Evolutionary conservation across 78 protist species (phyloP).

Genomic region (Protostelium mycophagum): DNA sequence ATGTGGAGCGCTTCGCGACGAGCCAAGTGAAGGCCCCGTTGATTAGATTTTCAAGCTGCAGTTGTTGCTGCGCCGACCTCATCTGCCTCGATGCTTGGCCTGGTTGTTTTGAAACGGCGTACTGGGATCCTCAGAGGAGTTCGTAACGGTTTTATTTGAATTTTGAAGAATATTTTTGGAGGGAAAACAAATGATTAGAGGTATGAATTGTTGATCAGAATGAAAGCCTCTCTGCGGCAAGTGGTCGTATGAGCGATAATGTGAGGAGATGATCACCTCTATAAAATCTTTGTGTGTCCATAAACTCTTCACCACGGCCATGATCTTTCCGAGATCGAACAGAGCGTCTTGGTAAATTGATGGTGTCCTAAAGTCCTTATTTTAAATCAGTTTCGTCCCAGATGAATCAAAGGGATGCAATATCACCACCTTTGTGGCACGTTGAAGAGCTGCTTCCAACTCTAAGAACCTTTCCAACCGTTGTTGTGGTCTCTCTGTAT

Average conservation of each 20-base stretch:
- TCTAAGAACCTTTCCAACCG: not conserved
- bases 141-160: no score
- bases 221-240: no score
- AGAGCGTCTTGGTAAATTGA: not conserved
- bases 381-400: no score
- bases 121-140: no score
- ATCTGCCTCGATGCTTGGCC: not conserved
- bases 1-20: not conserved
- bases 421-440: not conserved
- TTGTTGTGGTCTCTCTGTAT: not conserved
- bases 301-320: not conserved
- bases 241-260: not conserved
- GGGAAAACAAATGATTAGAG: no score
- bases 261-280: not conserved
- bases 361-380: not conserved
- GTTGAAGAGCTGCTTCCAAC: not conserved
- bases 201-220: no score
- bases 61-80: not conserved
- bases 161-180: no score
- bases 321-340: not conserved
- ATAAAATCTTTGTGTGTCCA: not conserved
- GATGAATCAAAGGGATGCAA: not conserved
- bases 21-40: not conserved
- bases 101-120: not conserved
- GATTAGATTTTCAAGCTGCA: not conserved